Evolutionary conservation across 2,329 filamentous ascomycete genomes (phyloP).

Genomic region (Diaporthe citri): DNA sequence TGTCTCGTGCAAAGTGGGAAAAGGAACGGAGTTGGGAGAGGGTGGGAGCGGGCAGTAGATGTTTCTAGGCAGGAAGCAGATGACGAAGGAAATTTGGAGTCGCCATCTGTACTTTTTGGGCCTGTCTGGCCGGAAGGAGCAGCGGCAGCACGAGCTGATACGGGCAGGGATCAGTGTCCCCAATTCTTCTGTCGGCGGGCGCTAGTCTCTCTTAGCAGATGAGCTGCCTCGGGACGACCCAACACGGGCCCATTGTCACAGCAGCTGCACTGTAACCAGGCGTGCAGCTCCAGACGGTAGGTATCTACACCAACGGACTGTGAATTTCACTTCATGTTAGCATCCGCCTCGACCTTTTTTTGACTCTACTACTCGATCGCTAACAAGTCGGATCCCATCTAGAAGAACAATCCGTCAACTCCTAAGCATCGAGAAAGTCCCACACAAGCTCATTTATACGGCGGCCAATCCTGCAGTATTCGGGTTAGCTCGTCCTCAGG

Average conservation of each 20-base stretch:
- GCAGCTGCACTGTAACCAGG: conserved; percentile 4
- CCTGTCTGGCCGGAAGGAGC: conserved; percentile 29
- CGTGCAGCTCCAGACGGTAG: background rate
- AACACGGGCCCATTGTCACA: background rate
- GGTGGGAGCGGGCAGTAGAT: background rate
- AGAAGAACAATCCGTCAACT: background rate
- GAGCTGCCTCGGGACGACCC: background rate
- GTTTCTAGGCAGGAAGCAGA: conserved; percentile 21
- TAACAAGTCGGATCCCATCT: background rate
- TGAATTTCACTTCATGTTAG: background rate
- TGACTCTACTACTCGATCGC: background rate
- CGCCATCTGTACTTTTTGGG: conserved; percentile 39
- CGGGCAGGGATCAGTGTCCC: conserved; percentile 24
- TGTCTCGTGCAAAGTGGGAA: background rate
- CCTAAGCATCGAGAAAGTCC: too few species aligned
- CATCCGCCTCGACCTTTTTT: background rate
- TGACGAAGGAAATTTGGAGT: conserved; percentile 40
- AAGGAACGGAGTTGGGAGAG: background rate
- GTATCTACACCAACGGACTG: background rate
- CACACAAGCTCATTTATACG: conserved; percentile 26
- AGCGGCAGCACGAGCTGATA: background rate
- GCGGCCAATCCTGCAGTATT: conserved; percentile 35
- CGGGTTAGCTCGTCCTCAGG: background rate
- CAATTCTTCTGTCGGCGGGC: background rate
- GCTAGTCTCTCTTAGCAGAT: background rate